Conservation (phyloP, 305 asterid species). For the Solanum hybrid region DNA sequence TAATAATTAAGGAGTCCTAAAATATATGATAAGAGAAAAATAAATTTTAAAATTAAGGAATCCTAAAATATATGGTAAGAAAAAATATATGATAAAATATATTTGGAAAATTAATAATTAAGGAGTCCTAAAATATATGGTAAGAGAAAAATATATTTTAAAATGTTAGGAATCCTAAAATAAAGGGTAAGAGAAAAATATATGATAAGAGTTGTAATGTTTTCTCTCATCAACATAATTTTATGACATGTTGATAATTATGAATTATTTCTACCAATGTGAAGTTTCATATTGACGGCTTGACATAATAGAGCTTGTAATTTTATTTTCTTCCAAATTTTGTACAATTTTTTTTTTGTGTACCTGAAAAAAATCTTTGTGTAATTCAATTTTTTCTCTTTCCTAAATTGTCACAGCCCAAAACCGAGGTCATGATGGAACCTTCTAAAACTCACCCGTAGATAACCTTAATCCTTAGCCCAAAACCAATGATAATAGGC, state of each 20-base stretch:
- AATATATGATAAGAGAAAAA: background rate
- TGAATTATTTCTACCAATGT: background rate
- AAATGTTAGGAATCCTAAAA: background rate
- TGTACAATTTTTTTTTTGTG: background rate
- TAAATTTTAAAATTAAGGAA: background rate
- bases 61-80: background rate
- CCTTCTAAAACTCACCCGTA: background rate
- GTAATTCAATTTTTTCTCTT: background rate
- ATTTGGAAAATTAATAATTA: background rate
- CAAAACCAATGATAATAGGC: no score
- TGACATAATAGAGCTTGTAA: background rate
- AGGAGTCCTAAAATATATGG: no score
- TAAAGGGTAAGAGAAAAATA: background rate
- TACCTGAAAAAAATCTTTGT: background rate
- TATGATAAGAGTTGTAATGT: background rate
- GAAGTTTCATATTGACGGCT: background rate
- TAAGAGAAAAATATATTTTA: background rate
- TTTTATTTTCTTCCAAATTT: background rate
- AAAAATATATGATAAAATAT: no score
- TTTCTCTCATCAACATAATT: background rate
- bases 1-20: background rate
- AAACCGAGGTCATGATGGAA: background rate
- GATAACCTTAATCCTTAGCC: background rate
- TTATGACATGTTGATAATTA: background rate
- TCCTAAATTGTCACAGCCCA: background rate